Evolutionary conservation across 257 asterid genomes (phyloP), one percentile per base, ranked within the genome.

Genomic region (Scutellaria barbata): DNA sequence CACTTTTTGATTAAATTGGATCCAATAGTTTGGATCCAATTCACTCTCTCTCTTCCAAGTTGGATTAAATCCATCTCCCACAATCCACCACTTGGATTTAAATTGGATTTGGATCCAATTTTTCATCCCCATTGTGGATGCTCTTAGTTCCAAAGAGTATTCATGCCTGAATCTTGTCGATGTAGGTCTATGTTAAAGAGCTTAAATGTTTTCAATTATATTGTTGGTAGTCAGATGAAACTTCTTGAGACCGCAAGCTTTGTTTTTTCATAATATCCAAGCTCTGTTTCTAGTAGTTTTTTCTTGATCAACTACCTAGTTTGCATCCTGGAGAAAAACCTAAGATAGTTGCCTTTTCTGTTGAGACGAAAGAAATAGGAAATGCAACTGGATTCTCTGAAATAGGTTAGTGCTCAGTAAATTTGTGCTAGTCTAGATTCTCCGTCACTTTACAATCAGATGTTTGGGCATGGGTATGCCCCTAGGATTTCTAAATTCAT

Each of bases 161-260:
- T 63, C 11, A 10, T 10, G 40, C 58, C 40, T 37, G 39, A 35
- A 33, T 20, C 7, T 72, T 39, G 51, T 37, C 6, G 11, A 59
- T 50, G 69, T 67, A 52, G 46, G 47, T 52, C 14, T 67, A 5
- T 50, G 59, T 66, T 66, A 35, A 30, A 66, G 35, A 60, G 46
- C 63, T 9, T 12, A 39, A 30, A 60, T 39, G 20, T 48, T 60
- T 71, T 60, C 35, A 13, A 61, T 61, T 37, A 33, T 30, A 54
- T 18, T 73, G 77, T 43, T 54, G 58, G 18, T 50, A 10, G 50
- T 13, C 63, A 30, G 13, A 40, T 39, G 61, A 22, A 35, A 16
- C 46, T 55, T 47, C 35, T 47, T 7, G 6, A 22, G 69, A 33
- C 17, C 47, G 35, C 54, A 35, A 56, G 67, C 57, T 58, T 59